Evolutionary conservation across 2,329 filamentous ascomycete genomes (phyloP), one percentile per base, ranked within the genome.

Genomic region (Helminthosporium solani): DNA sequence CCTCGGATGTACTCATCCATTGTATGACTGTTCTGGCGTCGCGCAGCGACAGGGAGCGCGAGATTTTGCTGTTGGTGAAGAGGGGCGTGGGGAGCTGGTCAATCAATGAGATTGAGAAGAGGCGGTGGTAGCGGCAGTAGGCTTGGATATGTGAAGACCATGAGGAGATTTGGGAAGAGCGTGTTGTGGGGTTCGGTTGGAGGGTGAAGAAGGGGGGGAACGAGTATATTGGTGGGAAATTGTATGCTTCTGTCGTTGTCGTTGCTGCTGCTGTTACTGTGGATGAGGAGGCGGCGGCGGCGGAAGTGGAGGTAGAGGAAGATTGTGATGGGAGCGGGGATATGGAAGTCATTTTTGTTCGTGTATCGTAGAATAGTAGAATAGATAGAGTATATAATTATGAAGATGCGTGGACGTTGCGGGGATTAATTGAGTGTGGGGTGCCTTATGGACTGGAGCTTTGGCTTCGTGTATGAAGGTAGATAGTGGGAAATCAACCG

Each of bases 151-250:
- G 82, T 25, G 82, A 71, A n/a, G 87, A 84, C 94, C 94, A 99
- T 72, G 91, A 91, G 48, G 81, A 76, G 50, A 90, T 84, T 66
- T 94, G 89, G 36, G 85, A 83, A 71, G 85, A 82, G 65, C 80
- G 85, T 8, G 87, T 92, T 23, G 81, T 80, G 50, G 83, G 77
- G 73, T 89, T 89, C 28, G 85, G 81, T 71, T 94, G 88, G 44
- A 83, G 83, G 45, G 87, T 90, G 81, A 88, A 94, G 84, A 94
- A 91, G 64, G 88, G 85, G 0, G 88, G 88, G 75, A 90, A 92
- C 73, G 76, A 75, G 78, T 90, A 87, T 68, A 76, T 74, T 8
- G 72, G 64, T 28, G 75, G 74, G 56, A 74, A 73, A 48, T 50
- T 43, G 66, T 75, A 76, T 55, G 50, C 38, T 30, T 43, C 44